Evolutionary conservation across 2,329 filamentous ascomycete genomes (phyloP), one percentile per base, ranked within the genome.

Genomic region (Diaporthe longicolla): DNA sequence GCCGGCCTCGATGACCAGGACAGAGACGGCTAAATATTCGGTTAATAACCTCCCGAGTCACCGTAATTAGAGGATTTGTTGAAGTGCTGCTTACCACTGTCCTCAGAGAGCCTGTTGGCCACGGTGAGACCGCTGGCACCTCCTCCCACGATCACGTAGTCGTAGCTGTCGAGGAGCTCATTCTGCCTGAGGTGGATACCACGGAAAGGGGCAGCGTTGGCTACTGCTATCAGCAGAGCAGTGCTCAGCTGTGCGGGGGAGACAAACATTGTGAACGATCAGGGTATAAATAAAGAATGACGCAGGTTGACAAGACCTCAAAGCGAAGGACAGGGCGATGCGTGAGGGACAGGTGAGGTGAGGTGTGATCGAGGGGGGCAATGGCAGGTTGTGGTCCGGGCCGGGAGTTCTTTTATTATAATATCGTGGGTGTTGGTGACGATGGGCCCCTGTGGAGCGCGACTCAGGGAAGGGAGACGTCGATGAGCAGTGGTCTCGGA

Each of bases 1-100:
- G 40, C 73, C 73, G 43, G 80, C 80, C 69, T 81, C 80, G 35
- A 81, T 79, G 19, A 81, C 77, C 32, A 81, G 77, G 17, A 81
- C 79, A 29, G 77, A 79, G 11, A 79, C 78, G 76, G 24, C 74
- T 66, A 59, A 54, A 66, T 32, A n/a, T 11, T 17, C 37, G 21
- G 72, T 77, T 26, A 77, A 57, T 50, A 45, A 17, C 4, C 9
- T 21, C 17, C 50, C 63, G 6, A 45, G 5, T 2, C n/a, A 21
- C 29, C 5, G 10, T 52, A 37, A 63, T 29, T 24, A 3, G 37
- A 1, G 6, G 13, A 8, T 26, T 29, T 9, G 17, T 43, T 24
- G n/a, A 15, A 1, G 9, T 19, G 2, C 1, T 43, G 32, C 76
- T 73, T 55, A 78, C 77, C 71, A 40, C 72, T 66, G 66, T 80